Evolutionary conservation across 345 rosid species (phyloP), one percentile per base, ranked within the genome.

Genomic region (Pistacia integerrima): DNA sequence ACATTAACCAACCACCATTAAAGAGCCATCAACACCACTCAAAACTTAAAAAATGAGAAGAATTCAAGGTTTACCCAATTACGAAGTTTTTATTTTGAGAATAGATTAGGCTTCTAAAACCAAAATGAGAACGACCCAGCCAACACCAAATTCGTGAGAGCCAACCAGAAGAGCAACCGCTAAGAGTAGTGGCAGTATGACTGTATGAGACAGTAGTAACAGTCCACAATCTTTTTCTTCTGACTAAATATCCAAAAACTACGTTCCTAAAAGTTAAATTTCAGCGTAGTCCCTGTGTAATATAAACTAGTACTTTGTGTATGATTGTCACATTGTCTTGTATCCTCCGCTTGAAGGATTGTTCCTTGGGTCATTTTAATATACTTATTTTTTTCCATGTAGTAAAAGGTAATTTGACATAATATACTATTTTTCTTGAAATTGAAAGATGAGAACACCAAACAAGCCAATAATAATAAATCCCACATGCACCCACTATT

Each of bases 141-240:
- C 82, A 74, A 80, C 85, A 76, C 80, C 85, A 77, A 85, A 80
- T 75, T 82, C 77, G 73, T 82, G 65, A 76, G 55, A 78, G 70
- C 48, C 70, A 84, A 36, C 46, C 59, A 62, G 49, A 16, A 73
- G 59, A 72, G 12, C 73, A 77, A 84, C 85, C 71, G 85, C 82
- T 35, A 7, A 57, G 78, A 64, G 70, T 60, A 80, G 82, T 75
- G 79, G 75, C 70, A 69, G 77, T 52, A 70, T 25, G 25, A 25
- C 25, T 25, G 78, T 63, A 22, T 70, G 59, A 74, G 59, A 74
- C 64, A 56, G 79, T 67, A 61, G 79, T 67, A 56, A 86, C 82
- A 73, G 59, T 65, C 76, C 74, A 64, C 65, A 49, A 64, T 35
- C 70, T 49, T 54, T 60, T 46, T 74, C 52, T 33, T 11, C 38